Evolutionary conservation across 208 protist species (phyloP).

Genomic region (Trypanosoma cruzi): DNA sequence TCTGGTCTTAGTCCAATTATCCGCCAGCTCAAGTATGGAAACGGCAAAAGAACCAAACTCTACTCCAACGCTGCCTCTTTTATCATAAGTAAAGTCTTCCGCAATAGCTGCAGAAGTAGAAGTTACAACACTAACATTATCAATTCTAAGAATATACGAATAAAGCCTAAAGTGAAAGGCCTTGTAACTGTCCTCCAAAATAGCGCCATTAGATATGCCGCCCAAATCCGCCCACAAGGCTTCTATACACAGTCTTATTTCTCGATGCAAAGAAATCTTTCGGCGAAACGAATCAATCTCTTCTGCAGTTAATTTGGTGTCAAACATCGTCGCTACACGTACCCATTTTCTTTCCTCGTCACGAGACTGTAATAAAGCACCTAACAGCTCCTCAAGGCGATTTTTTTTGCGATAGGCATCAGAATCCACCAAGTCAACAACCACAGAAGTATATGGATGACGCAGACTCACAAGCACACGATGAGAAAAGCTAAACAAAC

Average conservation of each 20-base stretch:
- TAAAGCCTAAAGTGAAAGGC: conserved; percentile 69
- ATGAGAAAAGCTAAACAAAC: conserved; percentile 75
- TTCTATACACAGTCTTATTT: conserved; percentile 47
- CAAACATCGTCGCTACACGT: conserved; percentile 60
- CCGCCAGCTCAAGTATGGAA: conserved; percentile 74
- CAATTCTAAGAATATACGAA: conserved; percentile 46
- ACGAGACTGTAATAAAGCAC: conserved; percentile 48
- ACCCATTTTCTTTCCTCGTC: conserved; percentile 55
- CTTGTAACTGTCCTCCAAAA: conserved; percentile 59
- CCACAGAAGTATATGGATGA: conserved; percentile 63
- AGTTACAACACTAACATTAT: conserved; percentile 46
- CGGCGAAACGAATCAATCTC: conserved; percentile 59
- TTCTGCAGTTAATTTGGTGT: conserved; percentile 55
- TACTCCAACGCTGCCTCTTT: conserved; percentile 37
- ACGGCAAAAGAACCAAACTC: conserved; percentile 60
- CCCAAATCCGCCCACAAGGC: conserved; percentile 51
- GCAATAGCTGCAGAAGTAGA: conserved; percentile 48
- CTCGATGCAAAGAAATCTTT: conserved; percentile 39
- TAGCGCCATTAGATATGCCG: conserved; percentile 20
- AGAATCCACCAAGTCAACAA: conserved; percentile 37
- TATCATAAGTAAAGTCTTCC: conserved; percentile 65
- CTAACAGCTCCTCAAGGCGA: conserved; percentile 45
- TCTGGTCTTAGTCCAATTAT: conserved; percentile 70
- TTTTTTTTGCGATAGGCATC: conserved; percentile 22
- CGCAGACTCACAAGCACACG: conserved; percentile 57